A percentile compares a stretch with the other conserved stretches of the same genome.
Evolutionary conservation across 176 grass and related monocot species (phyloP).

Genomic region (Triticum turgidum): DNA sequence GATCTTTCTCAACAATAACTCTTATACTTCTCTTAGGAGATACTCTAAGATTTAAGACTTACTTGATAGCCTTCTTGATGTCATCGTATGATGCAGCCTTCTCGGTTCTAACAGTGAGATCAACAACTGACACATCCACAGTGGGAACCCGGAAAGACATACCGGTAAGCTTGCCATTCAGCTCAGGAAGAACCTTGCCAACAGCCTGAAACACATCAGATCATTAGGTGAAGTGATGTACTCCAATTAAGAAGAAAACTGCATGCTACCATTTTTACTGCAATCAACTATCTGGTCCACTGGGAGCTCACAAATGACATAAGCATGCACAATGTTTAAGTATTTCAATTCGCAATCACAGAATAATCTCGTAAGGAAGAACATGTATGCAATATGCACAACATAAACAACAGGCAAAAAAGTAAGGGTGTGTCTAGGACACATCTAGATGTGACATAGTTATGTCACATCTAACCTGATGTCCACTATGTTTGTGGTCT

Average conservation of each 20-base stretch:
- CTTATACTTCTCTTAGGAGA: not conserved
- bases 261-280: not conserved
- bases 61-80: conserved; percentile 70
- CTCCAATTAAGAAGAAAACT: not conserved
- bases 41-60: not conserved
- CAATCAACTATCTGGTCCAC: not conserved
- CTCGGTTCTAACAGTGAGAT: conserved; percentile 66
- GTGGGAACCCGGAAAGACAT: conserved; percentile 80
- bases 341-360: not conserved
- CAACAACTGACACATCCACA: conserved; percentile 74
- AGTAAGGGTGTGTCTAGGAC: no score
- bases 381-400: not conserved
- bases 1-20: not conserved
- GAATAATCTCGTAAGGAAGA: not conserved
- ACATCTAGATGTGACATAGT: no score
- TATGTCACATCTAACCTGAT: no score
- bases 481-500: no score
- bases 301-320: not conserved
- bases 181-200: conserved; percentile 72
- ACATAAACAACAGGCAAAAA: not conserved
- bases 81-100: conserved; percentile 59
- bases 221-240: not conserved
- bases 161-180: conserved; percentile 76
- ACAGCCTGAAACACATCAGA: conserved; percentile 48
- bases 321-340: not conserved